Evolutionary conservation across 345 rosid species (phyloP).

Genomic region (Lenwebbia sp.): DNA sequence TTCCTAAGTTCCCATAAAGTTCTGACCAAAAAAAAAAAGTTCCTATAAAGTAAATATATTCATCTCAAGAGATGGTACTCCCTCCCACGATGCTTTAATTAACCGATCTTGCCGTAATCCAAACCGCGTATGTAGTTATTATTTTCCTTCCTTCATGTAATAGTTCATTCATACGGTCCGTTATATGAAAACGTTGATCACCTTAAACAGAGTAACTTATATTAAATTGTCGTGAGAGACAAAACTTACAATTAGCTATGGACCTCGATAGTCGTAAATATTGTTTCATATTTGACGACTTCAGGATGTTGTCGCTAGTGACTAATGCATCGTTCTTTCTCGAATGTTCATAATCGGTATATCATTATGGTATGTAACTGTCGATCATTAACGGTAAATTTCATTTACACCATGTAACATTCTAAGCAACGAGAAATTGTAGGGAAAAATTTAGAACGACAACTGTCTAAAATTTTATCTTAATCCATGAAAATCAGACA

Average conservation of each 20-base stretch:
- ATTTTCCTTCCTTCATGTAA: neutral
- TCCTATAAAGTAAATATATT: neutral
- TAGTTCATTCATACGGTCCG: rapidly evolving
- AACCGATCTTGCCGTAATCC: neutral
- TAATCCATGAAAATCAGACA: neutral
- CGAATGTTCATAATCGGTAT: neutral
- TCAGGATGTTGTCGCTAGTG: neutral
- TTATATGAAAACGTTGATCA: neutral
- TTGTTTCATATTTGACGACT: rapidly evolving
- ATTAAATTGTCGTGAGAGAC: neutral
- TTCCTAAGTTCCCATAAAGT: neutral
- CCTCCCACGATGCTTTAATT: neutral
- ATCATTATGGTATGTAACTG: neutral
- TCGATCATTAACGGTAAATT: neutral
- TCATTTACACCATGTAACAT: neutral
- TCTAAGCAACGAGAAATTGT: too few relatives aligned
- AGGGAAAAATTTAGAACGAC: too few relatives aligned
- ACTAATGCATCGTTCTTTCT: neutral
- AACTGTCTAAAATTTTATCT: too few relatives aligned
- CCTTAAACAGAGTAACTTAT: neutral
- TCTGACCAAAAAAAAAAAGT: too few relatives aligned
- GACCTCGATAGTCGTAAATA: neutral
- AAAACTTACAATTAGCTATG: neutral
- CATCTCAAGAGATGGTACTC: neutral
- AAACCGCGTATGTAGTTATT: neutral